Percentiles rank a stretch among this genome's conserved stretches.
phyloP scores from a whole-genome alignment of 441 rosid species.

The Sinapis alba region DNA sequence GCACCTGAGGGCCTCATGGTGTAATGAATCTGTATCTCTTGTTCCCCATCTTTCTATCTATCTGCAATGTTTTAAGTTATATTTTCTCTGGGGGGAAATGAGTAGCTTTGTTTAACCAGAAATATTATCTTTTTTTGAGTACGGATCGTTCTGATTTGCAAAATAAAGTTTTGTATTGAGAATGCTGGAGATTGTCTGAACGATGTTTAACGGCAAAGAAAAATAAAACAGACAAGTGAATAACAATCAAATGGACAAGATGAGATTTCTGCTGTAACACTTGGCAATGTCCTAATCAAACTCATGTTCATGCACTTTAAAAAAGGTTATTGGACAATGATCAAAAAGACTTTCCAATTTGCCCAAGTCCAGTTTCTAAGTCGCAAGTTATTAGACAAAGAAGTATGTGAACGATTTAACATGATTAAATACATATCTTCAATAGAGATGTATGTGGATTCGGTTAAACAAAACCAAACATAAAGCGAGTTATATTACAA shows the following conservation, averaged over 20 bases:
- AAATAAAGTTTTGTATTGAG: background rate
- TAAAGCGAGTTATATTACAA: constrained; percentile 16
- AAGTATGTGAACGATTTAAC: background rate
- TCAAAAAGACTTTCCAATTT: background rate
- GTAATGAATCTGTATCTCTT: constrained; percentile 37
- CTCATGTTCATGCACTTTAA: background rate
- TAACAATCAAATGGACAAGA: background rate
- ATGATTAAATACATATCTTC: background rate
- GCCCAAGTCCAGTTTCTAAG: background rate
- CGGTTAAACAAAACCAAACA: constrained; percentile 2
- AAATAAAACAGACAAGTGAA: background rate
- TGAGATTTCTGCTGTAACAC: background rate
- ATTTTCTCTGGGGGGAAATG: constrained; percentile 5
- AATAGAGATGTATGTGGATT: background rate
- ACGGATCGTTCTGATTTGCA: constrained; percentile 17
- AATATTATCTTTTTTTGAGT: constrained; percentile 16
- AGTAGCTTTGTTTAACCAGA: constrained; percentile 32
- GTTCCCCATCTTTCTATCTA: constrained; percentile 19
- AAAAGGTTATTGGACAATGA: background rate
- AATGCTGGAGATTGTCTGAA: background rate
- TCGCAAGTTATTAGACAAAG: background rate
- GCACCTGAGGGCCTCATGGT: constrained; percentile 63
- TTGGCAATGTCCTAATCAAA: background rate
- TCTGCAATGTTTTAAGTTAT: constrained; percentile 23
- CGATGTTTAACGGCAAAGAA: background rate